These are phyloP conservation scores for Rhodosporidiobolus sp. DNA, from an alignment of 768 basidiomycete species.

Conservation along the genomic window DNA sequence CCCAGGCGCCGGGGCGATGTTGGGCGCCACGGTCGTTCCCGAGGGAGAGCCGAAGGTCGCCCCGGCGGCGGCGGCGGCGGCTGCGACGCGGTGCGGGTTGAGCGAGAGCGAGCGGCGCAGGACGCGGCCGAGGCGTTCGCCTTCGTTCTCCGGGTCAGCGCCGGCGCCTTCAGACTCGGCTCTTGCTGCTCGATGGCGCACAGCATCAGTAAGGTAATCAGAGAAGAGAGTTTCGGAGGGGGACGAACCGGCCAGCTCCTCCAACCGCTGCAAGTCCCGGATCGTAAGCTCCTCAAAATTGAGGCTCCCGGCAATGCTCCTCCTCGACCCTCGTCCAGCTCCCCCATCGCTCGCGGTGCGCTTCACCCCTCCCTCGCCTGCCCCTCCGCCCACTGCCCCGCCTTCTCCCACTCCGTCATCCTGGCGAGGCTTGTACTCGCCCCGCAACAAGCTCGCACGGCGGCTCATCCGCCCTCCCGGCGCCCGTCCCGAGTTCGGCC, in stretches of 20 bases:
- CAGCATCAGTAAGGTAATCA: not conserved
- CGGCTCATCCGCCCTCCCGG: slow-evolving; percentile 56
- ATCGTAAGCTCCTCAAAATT: slow-evolving; percentile 84
- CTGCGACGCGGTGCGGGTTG: slow-evolving; percentile 37
- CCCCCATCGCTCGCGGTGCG: slow-evolving; percentile 62
- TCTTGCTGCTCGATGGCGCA: slow-evolving; percentile 54
- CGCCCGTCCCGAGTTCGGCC: slow-evolving; percentile 55
- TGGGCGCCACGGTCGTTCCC: slow-evolving; percentile 61
- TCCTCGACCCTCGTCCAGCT: slow-evolving; percentile 57
- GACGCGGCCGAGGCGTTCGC: slow-evolving; percentile 54
- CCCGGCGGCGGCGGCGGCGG: slow-evolving; percentile 29
- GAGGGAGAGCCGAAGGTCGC: slow-evolving; percentile 54
- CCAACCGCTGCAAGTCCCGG: slow-evolving; percentile 87
- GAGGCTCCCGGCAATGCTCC: slow-evolving; percentile 58
- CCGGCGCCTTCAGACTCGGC: slow-evolving; percentile 79
- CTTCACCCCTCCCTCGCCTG: not conserved
- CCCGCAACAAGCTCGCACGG: slow-evolving; percentile 71
- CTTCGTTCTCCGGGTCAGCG: slow-evolving; percentile 70
- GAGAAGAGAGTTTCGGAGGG: not conserved
- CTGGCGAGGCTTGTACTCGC: slow-evolving; percentile 80
- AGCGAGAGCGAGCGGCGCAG: slow-evolving; percentile 37
- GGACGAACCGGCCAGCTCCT: slow-evolving; percentile 61
- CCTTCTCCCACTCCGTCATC: slow-evolving; percentile 72
- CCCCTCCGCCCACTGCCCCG: slow-evolving; percentile 48
- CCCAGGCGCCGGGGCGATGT: slow-evolving; percentile 53